phyloP scores from a whole-genome alignment of 164 flowering plant species.

The Euptelea pleiosperma region DNA sequence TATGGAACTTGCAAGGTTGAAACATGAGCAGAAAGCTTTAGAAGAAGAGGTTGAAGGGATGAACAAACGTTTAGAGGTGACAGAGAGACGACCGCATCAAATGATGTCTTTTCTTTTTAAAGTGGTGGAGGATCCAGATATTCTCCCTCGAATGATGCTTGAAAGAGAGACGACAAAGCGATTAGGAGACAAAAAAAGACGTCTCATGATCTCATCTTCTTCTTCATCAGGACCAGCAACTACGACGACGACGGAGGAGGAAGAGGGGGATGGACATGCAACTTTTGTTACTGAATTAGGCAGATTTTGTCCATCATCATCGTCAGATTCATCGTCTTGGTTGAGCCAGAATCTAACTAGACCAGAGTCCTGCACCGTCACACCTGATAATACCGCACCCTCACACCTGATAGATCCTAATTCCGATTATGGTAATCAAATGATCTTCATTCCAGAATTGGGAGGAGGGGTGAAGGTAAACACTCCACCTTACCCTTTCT shows the following conservation, averaged over 20 bases:
- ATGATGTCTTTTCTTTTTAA: conserved; percentile 75
- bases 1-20: conserved; percentile 51
- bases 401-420: background rate
- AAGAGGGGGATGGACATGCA: conserved; percentile 26
- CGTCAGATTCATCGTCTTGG: too few relatives aligned
- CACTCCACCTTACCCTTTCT: conserved; percentile 53
- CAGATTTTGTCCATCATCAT: too few relatives aligned
- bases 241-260: conserved; percentile 34
- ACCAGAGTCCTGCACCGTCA: conserved; percentile 2
- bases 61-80: conserved; percentile 57
- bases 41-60: conserved; percentile 53
- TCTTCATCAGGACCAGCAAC: too few relatives aligned
- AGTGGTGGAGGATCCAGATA: conserved; percentile 58
- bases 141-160: conserved; percentile 47
- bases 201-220: conserved; percentile 22
- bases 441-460: conserved; percentile 21
- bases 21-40: conserved; percentile 50
- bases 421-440: background rate
- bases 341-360: conserved; percentile 12
- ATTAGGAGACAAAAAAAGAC: conserved; percentile 32
- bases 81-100: conserved; percentile 72
- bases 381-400: background rate
- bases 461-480: conserved; percentile 21
- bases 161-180: conserved; percentile 30
- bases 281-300: conserved; percentile 9